These are phyloP conservation scores for Malus sieversii DNA, from an alignment of 306 rosid species.

Conservation along the genomic window DNA sequence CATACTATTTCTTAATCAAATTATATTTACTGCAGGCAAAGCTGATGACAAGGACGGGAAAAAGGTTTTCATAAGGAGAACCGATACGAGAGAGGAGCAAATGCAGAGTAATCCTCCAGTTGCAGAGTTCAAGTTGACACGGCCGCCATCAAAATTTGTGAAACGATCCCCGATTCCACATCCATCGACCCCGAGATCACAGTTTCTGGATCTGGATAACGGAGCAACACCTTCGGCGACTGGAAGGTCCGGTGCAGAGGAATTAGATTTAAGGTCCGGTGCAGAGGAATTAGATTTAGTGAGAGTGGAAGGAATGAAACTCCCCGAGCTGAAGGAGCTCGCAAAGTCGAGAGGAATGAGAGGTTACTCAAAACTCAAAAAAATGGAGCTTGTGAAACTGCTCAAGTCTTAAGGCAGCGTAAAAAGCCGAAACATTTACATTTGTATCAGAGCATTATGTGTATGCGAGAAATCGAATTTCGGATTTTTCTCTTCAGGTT, in stretches of 20 bases:
- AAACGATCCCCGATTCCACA: constrained; percentile 54
- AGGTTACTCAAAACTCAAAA: constrained; percentile 62
- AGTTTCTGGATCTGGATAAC: not conserved
- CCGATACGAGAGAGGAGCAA: constrained; percentile 10
- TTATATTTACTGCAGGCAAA: constrained; percentile 21
- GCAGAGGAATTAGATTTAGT: constrained; percentile 17
- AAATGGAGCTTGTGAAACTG: constrained; percentile 36
- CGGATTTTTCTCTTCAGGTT: not conserved
- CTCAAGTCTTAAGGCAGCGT: constrained; percentile 9
- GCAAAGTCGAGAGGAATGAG: constrained; percentile 51
- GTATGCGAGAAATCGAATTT: not conserved
- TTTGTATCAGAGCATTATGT: not conserved
- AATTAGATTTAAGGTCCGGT: constrained; percentile 13
- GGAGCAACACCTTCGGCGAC: constrained; percentile 1
- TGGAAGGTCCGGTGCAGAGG: constrained; percentile 13
- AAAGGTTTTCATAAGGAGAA: constrained; percentile 12
- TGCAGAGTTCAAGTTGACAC: constrained; percentile 18
- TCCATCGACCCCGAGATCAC: constrained; percentile 12
- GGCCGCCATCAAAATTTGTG: constrained; percentile 44
- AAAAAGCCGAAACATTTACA: not conserved
- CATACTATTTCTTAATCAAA: not conserved
- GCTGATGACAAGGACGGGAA: constrained; percentile 5
- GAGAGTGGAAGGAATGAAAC: constrained; percentile 40
- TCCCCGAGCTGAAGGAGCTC: constrained; percentile 40
- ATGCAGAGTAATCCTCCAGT: not conserved